Conservation (phyloP, 768 basidiomycete genomes). For the Pleurotus ostreatus region DNA sequence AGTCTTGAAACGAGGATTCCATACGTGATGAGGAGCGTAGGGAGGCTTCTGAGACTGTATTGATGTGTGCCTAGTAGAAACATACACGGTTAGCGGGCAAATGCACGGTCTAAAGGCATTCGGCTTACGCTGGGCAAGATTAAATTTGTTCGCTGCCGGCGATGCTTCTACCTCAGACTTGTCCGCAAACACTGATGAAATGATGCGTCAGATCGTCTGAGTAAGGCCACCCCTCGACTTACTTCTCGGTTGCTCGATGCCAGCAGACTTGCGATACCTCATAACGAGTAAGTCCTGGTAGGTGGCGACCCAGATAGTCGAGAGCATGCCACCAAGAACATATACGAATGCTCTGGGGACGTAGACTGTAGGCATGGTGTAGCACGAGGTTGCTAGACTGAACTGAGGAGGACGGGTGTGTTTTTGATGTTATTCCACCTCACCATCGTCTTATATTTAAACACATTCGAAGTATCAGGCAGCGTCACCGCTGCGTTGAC, state of each 20-base stretch:
- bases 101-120: no score
- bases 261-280: conserved; percentile 45
- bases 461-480: no score
- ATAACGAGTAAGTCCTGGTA: conserved; percentile 42
- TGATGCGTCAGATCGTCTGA: neutral
- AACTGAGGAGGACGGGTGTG: no score
- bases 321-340: conserved; percentile 51
- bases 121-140: conserved; percentile 64
- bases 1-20: conserved; percentile 11
- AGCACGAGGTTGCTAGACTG: no score
- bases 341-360: conserved; percentile 42
- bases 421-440: no score
- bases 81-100: neutral
- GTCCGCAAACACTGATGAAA: conserved; percentile 60
- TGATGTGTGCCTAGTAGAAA: conserved; percentile 57
- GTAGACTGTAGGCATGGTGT: no score
- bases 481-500: no score
- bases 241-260: conserved; percentile 68
- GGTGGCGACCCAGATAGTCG: conserved; percentile 44
- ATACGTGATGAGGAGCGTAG: conserved; percentile 40
- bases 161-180: conserved; percentile 51
- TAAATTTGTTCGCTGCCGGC: conserved; percentile 53
- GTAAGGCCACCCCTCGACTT: neutral
- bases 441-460: no score
- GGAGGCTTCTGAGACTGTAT: conserved; percentile 53